Conservation (phyloP, 768 basidiomycete species). For the Termitomyces bulborhizus region DNA sequence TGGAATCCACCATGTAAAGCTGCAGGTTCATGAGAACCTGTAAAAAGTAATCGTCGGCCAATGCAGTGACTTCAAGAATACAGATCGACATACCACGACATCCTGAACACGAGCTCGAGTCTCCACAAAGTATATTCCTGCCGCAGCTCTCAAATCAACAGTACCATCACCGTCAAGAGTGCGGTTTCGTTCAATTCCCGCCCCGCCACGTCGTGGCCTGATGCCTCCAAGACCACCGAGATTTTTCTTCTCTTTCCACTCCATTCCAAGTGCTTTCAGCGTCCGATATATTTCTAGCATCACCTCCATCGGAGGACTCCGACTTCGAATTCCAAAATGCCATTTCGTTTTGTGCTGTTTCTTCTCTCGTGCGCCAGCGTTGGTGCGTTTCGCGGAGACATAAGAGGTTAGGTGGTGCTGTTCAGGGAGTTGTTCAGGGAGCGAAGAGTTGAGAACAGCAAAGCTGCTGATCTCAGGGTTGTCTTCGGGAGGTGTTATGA, state of each 20-base stretch:
- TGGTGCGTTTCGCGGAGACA: slow-evolving; percentile 46
- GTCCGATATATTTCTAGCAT: slow-evolving; percentile 98
- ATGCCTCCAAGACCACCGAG: slow-evolving; percentile 66
- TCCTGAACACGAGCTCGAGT: slow-evolving; percentile 86
- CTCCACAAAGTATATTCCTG: slow-evolving; percentile 88
- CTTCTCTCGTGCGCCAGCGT: slow-evolving; percentile 39
- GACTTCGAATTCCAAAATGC: slow-evolving; percentile 97
- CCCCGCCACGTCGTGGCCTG: slow-evolving; percentile 25
- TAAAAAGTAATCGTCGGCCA: background rate
- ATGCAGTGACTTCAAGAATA: background rate
- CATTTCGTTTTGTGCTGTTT: slow-evolving; percentile 82
- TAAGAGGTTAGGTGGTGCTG: slow-evolving; percentile 71
- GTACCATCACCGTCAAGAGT: slow-evolving; percentile 54
- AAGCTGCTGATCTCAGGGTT: slow-evolving; percentile 55
- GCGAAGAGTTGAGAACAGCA: slow-evolving; percentile 84
- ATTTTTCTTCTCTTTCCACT: slow-evolving; percentile 91
- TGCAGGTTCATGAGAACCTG: slow-evolving; percentile 97
- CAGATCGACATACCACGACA: slow-evolving; percentile 66
- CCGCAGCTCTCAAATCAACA: slow-evolving; percentile 64
- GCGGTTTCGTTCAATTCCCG: slow-evolving; percentile 54
- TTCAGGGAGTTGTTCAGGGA: slow-evolving; percentile 56
- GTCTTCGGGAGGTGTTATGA: slow-evolving; percentile 17
- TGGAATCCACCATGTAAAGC: slow-evolving; percentile 91
- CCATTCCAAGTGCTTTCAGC: slow-evolving; percentile 85
- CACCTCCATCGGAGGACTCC: slow-evolving; percentile 96